A percentile compares a stretch with the other conserved stretches of the same genome.
Conservation (phyloP, 1,139 yeast genomes). For the Oligophagozyma castellii region DNA sequence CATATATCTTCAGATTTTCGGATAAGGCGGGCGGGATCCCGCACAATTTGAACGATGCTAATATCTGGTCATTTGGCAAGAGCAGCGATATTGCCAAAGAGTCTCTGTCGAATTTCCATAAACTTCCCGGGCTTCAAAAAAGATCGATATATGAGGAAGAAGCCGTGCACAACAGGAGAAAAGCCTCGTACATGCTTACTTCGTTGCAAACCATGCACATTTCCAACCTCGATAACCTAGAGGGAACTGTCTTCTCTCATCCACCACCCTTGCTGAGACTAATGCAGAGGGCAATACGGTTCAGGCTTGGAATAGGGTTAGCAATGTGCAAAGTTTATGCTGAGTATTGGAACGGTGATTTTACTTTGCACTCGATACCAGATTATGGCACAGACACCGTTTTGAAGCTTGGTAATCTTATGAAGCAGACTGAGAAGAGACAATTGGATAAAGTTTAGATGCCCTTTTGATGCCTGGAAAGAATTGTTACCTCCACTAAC, state of each 20-base stretch:
- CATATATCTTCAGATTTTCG: conserved; percentile 62
- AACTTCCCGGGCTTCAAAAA: conserved; percentile 42
- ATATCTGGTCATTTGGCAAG: conserved; percentile 79
- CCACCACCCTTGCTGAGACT: conserved; percentile 37
- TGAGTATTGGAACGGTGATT: conserved; percentile 90
- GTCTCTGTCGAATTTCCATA: conserved; percentile 50
- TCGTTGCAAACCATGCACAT: conserved; percentile 28
- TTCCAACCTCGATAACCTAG: conserved; percentile 11
- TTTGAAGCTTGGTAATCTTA: conserved; percentile 63
- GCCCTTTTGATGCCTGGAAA: too few species aligned
- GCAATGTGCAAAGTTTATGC: conserved; percentile 89
- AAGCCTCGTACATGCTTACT: conserved; percentile 22
- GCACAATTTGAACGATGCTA: conserved; percentile 20
- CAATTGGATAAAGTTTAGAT: conserved; percentile 61
- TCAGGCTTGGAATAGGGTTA: conserved; percentile 71
- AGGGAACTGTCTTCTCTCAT: conserved; percentile 6
- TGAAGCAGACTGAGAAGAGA: conserved; percentile 46
- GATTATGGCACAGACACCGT: conserved; percentile 90
- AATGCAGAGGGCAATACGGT: conserved; percentile 58
- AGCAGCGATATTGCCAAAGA: conserved; percentile 42
- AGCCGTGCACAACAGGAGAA: conserved; percentile 6
- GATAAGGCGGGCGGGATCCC: conserved; percentile 79
- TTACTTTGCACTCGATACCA: conserved; percentile 68
- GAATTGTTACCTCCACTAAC: too few species aligned
- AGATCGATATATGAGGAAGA: conserved; percentile 22